phyloP scores from a whole-genome alignment of 805 yeast genomes.

The Kodamaea sagamina region DNA sequence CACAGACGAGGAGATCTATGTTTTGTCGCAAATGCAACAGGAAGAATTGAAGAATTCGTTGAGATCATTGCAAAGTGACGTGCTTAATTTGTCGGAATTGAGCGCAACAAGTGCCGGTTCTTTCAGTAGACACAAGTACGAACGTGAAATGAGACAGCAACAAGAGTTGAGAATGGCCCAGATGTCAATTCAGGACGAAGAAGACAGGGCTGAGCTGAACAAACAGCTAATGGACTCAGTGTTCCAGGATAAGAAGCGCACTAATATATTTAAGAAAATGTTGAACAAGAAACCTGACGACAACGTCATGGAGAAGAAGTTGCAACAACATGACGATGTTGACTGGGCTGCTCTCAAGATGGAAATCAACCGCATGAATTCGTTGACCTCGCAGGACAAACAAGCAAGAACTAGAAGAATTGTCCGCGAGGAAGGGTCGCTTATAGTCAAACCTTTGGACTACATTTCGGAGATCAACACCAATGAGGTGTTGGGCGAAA shows the following conservation, averaged over 20 bases:
- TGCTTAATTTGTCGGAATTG: conserved; percentile 59
- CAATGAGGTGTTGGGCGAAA: conserved; percentile 35
- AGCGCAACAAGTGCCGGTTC: conserved; percentile 93
- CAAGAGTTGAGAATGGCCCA: conserved; percentile 24
- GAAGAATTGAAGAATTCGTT: conserved; percentile 42
- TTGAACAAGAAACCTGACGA: conserved; percentile 32
- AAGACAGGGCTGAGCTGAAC: conserved; percentile 12
- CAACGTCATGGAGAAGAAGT: conserved; percentile 35
- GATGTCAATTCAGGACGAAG: conserved; percentile 25
- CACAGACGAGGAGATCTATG: conserved; percentile 30
- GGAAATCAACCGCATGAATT: conserved; percentile 37
- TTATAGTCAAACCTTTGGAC: conserved; percentile 46
- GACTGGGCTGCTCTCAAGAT: conserved; percentile 46
- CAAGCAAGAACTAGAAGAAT: conserved; percentile 67
- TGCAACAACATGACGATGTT: conserved; percentile 32
- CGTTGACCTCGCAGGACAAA: conserved; percentile 51
- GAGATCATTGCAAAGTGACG: conserved; percentile 48
- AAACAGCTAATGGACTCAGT: conserved; percentile 40
- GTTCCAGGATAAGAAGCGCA: conserved; percentile 47
- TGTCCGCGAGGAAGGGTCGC: conserved; percentile 36
- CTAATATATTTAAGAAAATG: conserved; percentile 48
- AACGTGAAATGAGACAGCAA: conserved; percentile 31
- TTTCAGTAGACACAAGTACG: conserved; percentile 69
- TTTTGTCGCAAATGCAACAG: conserved; percentile 34
- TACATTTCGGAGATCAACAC: conserved; percentile 43